Evolutionary conservation across 148 eudicot genomes (phyloP), one percentile per base, ranked within the genome.

Genomic region (Gaultheria prostrata): DNA sequence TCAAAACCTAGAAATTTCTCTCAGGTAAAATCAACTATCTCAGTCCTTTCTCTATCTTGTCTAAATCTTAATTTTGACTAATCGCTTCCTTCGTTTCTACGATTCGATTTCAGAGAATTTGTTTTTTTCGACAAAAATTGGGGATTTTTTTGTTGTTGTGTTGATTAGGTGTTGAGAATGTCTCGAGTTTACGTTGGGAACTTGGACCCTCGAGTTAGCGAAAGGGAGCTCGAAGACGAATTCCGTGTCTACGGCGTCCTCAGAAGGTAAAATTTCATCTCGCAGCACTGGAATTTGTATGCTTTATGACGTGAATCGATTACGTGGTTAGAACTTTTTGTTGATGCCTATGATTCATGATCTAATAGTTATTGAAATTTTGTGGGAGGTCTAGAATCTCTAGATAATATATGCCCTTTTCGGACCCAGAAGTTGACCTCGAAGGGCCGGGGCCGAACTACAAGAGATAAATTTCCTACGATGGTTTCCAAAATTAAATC

Each of bases 101-200:
- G 71, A 28, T 26, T 65, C 33, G 10, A 10, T 59, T 10, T 21
- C 3, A n/a, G 8, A 28, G 71, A 43, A 4, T n/a, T 67, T 67
- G 12, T 28, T 78, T 13, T 78, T 9, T n/a, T 39, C n/a, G 24
- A 9, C 8, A 53, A 45, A 59, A 28, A 69, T 49, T 11, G 12
- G 10, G 28, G 28, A 8, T 10, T 48, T 50, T 8, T 15, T 11
- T n/a, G 5, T 8, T 6, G n/a, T 1, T 24, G 51, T 20, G 71
- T 32, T 81, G 50, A 81, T 77, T 65, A 85, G 59, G 76, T 14
- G 12, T 74, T 24, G 67, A 86, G 48, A 51, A 94, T 94, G 97
- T 63, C 97, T 65, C 90, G 97, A 14, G 97, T 94, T 28, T 94
- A 91, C 78, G 89, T 94, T 18, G 97, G 97, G n/a, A 94, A 94